Evolutionary conservation across 2,329 filamentous ascomycete species (phyloP).

Genomic region (Fusarium sp.): DNA sequence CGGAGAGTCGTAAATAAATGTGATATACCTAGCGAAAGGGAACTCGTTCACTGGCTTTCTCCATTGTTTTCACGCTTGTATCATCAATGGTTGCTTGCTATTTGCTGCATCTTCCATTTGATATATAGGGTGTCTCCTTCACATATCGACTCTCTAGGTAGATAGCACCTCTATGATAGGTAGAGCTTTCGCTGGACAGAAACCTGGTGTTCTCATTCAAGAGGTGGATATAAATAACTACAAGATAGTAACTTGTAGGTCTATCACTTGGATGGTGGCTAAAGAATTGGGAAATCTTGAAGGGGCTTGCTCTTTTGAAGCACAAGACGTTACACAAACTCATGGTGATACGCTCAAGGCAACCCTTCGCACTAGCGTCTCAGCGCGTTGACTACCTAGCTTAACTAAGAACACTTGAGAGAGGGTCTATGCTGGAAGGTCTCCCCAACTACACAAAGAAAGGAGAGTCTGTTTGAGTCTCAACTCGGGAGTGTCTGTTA

Average conservation of each 20-base stretch:
- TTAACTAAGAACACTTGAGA: neutral
- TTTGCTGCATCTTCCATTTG: neutral
- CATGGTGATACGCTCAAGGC: neutral
- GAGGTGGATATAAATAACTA: neutral
- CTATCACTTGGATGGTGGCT: fast-evolving
- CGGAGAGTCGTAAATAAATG: neutral
- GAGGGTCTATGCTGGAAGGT: neutral
- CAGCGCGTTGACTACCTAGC: neutral
- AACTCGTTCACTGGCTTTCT: neutral
- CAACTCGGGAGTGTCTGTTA: neutral
- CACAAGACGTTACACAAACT: neutral
- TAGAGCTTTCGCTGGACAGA: neutral
- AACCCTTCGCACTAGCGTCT: neutral
- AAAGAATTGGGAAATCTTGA: neutral
- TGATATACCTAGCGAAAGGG: too few species aligned
- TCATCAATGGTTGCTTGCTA: neutral
- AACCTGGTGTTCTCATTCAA: neutral
- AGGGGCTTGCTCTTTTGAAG: neutral
- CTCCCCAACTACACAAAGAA: neutral
- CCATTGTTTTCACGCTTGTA: neutral
- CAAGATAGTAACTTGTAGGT: neutral
- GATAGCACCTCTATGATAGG: too few species aligned
- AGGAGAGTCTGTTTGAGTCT: neutral
- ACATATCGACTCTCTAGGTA: neutral
- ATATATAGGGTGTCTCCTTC: neutral